Base-by-base conservation (phyloP, 75 land plant genomes). In the Pinus tabuliformis region DNA sequence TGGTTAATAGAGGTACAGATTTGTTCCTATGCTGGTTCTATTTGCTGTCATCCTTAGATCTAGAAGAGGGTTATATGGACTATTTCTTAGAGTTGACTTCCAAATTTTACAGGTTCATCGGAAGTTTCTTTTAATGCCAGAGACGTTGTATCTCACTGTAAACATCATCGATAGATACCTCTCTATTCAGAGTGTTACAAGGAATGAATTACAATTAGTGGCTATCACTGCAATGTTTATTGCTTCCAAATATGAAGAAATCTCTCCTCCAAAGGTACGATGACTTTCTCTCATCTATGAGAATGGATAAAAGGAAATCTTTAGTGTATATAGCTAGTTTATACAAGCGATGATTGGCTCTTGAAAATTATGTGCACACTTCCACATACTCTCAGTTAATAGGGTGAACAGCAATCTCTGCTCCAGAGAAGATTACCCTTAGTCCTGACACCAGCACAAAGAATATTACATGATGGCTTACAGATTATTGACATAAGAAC, bases 191-290 rank as follows among this genome's bases (percentile, higher is more conserved):
- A 58, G 56, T 2, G 90, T 93, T 1, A 57, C 83, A 6, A 86
- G 92, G 59, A 89, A 76, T 64, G 85, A 84, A 54, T 65, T 95
- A 64, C 98, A 95, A 76, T 80, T 95, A 16, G 85, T 93, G 2
- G 95, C 95, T 16, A 74, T 95, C 5, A 74, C 88, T 28, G 91
- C 98, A 12, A 95, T 89, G 95, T 89, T 95, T 33, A 82, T 93
- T 20, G 95, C 98, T 52, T 88, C 86, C 59, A 91, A 93, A 45
- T 91, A 93, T 57, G 98, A 95, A 76, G 98, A 95, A 82, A 89
- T 95, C 57, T 95, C 92, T 90, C 87, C 91, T 3, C 92, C 90
- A 42, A 84, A 86, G 89, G 95, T 87, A 59, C 15, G 39, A 39
- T 7, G 8, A 6, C 52, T 45, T 45, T 6, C 52, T 8, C 1